Conservation (phyloP, 306 rosid genomes). For the Quercus aquifolioides region DNA sequence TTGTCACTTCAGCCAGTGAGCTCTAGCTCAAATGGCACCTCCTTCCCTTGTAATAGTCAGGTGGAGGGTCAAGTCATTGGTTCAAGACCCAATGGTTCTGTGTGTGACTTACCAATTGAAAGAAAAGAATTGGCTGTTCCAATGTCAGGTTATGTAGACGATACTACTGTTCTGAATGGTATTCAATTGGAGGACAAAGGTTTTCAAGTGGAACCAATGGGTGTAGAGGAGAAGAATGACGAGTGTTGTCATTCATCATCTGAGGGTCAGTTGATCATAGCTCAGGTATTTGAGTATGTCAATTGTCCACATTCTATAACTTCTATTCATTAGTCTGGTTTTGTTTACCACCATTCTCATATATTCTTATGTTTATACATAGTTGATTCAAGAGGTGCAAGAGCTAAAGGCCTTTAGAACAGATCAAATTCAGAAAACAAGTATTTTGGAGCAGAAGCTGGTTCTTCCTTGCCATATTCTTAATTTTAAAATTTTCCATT, state of each 20-base stretch:
- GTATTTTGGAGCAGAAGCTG: constrained; percentile 53
- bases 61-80: no score
- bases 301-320: not conserved
- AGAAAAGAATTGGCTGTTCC: constrained; percentile 2
- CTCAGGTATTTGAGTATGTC: constrained; percentile 35
- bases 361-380: constrained; percentile 1
- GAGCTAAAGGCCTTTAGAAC: constrained; percentile 40
- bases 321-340: not conserved
- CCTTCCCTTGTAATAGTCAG: no score
- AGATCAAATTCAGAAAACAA: constrained; percentile 34
- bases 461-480: constrained; percentile 30
- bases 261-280: constrained; percentile 19
- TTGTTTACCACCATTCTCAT: not conserved
- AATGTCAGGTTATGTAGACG: constrained; percentile 11
- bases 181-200: not conserved
- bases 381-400: constrained; percentile 53
- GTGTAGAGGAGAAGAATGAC: constrained; percentile 28
- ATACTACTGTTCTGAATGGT: not conserved
- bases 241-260: constrained; percentile 22
- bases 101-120: no score
- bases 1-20: constrained; percentile 18
- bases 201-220: constrained; percentile 1
- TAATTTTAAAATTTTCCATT: constrained; percentile 7
- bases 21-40: no score
- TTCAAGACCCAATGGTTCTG: no score